Base-by-base conservation (phyloP, 306 rosid species). In the Rosa persica region DNA sequence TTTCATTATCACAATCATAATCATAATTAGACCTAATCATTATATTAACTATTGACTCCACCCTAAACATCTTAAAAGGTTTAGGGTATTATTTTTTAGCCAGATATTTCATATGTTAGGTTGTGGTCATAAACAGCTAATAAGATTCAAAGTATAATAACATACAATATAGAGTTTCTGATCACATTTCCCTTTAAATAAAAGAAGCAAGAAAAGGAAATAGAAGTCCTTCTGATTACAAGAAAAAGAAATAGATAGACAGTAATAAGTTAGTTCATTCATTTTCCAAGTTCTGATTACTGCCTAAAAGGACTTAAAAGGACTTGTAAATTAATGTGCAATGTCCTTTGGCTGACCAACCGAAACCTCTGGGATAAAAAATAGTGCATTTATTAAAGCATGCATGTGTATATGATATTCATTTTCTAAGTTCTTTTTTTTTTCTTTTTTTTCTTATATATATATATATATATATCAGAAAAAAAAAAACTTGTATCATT, bases 281-380 rank as follows among this genome's bases (percentile, higher is more conserved):
- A 48, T 48, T 48, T 48, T 55, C 0, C 61, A 8, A n/a, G 72
- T 42, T 74, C 71, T 2, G 46, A 75, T 72, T 51, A 75, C 54
- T 85, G 79, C 46, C 40, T 55, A 12, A 61, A 27, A 10, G 23
- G 54, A 48, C 19, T 65, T 74, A 68, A 60, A 76, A 76, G 66
- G 71, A 69, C 73, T 87, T 76, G 92, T 85, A 69, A 81, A 62
- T 30, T 27, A 62, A 30, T 80, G 47, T 20, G 79, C 82, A 78
- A 86, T 76, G 89, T 86, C 81, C 78, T 87, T 89, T 69, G 48
- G 61, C 70, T 78, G 81, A 78, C 42, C 83, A 82, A 82, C 85
- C 67, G 36, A 85, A 88, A 83, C 92, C 83, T 82, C 69, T 49
- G 72, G 10, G 17, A 85, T 76, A 79, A 65, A 55, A 42, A 65